Conservation (phyloP, 345 rosid species). For the Citrus unshiu region DNA sequence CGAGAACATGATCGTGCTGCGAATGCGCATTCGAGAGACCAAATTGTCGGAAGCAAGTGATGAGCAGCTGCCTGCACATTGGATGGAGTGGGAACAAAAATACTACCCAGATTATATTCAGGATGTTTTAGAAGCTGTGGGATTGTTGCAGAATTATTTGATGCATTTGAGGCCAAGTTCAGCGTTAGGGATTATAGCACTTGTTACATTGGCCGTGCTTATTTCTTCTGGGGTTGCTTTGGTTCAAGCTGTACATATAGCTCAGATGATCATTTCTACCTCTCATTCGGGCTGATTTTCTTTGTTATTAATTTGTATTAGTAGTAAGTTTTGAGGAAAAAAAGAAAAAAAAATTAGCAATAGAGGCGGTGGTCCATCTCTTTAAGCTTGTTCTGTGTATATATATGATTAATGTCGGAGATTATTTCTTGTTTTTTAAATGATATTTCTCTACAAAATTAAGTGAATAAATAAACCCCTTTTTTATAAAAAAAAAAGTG, state of each 20-base stretch:
- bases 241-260: constrained; percentile 15
- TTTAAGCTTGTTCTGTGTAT: background rate
- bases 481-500: too few relatives aligned
- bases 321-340: too few relatives aligned
- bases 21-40: constrained; percentile 23
- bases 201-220: background rate
- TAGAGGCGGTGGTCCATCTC: background rate
- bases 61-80: constrained; percentile 14
- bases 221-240: constrained; percentile 11
- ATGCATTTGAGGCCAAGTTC: constrained; percentile 28
- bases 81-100: constrained; percentile 39
- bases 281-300: background rate
- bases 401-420: background rate
- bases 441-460: background rate
- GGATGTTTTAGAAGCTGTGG: constrained; percentile 24
- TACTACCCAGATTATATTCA: constrained; percentile 12
- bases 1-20: constrained; percentile 26
- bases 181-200: constrained; percentile 13
- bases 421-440: background rate
- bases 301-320: background rate
- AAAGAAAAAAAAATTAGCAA: too few relatives aligned
- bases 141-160: constrained; percentile 24
- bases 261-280: background rate
- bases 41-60: constrained; percentile 13
- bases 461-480: too few relatives aligned